phyloP scores from a whole-genome alignment of 2,329 filamentous ascomycete species.

The Calonectria henricotiae region DNA sequence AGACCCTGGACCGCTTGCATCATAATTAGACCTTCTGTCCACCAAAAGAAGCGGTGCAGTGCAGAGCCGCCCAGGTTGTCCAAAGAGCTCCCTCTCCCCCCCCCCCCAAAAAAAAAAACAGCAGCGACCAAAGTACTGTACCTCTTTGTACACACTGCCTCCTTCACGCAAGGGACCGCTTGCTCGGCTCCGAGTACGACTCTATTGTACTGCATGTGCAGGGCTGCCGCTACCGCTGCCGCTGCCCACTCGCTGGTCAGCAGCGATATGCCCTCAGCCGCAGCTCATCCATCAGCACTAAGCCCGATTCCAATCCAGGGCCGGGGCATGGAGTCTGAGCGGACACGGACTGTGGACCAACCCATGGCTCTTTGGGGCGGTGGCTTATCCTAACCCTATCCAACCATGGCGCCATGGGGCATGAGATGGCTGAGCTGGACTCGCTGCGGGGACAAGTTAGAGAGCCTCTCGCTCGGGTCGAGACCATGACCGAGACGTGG shows the following conservation, averaged over 20 bases:
- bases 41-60: background rate
- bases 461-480: constrained; percentile 34
- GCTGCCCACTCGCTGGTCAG: constrained; percentile 33
- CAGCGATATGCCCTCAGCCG: constrained; percentile 48
- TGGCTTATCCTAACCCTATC: constrained; percentile 48
- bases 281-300: constrained; percentile 52
- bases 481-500: constrained; percentile 32
- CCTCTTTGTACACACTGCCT: constrained; percentile 6
- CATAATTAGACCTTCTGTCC: constrained; percentile 12
- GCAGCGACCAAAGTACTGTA: background rate
- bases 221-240: constrained; percentile 19
- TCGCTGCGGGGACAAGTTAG: constrained; percentile 46
- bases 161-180: constrained; percentile 32
- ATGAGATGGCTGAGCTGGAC: constrained; percentile 49
- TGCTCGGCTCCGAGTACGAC: constrained; percentile 25
- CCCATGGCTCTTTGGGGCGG: constrained; percentile 46
- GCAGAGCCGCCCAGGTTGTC: constrained; percentile 22
- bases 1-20: constrained; percentile 16
- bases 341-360: constrained; percentile 37
- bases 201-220: constrained; percentile 13
- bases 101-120: constrained; percentile 4
- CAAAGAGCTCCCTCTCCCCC: constrained; percentile 12
- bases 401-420: constrained; percentile 47
- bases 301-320: constrained; percentile 45
- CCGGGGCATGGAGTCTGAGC: constrained; percentile 38